phyloP scores from a whole-genome alignment of 148 eudicot species.

The Rhododendron williamsianum region DNA sequence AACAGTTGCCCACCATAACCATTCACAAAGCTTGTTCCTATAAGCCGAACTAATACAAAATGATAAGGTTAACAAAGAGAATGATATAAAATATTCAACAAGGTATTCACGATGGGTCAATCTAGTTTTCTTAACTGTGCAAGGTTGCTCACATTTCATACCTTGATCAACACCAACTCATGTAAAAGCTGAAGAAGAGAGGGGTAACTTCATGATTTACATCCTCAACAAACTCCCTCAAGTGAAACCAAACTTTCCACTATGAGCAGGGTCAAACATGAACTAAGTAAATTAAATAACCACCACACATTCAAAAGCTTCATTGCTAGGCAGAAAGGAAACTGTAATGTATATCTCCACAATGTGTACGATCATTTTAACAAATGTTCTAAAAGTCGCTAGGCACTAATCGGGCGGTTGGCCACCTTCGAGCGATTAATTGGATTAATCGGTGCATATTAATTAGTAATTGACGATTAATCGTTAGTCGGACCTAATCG shows the following conservation, averaged over 20 bases:
- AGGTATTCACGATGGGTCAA: background rate
- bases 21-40: background rate
- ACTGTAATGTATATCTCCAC: background rate
- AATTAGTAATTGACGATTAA: too few relatives aligned
- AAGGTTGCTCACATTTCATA: background rate
- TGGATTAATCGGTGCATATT: too few relatives aligned
- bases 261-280: background rate
- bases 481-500: too few relatives aligned
- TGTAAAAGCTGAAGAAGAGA: background rate
- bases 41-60: background rate
- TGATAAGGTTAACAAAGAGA: background rate
- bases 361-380: background rate
- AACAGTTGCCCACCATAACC: background rate
- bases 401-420: too few relatives aligned
- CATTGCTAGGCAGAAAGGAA: background rate
- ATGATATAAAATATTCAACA: background rate
- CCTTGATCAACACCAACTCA: background rate
- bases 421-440: too few relatives aligned
- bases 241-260: background rate
- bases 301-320: background rate
- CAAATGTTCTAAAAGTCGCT: too few relatives aligned
- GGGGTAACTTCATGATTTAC: background rate
- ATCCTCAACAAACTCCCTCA: conserved; percentile 1
- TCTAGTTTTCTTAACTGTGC: background rate
- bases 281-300: background rate